phyloP scores from a whole-genome alignment of 805 yeast genomes.

The Limtongia smithiae region DNA sequence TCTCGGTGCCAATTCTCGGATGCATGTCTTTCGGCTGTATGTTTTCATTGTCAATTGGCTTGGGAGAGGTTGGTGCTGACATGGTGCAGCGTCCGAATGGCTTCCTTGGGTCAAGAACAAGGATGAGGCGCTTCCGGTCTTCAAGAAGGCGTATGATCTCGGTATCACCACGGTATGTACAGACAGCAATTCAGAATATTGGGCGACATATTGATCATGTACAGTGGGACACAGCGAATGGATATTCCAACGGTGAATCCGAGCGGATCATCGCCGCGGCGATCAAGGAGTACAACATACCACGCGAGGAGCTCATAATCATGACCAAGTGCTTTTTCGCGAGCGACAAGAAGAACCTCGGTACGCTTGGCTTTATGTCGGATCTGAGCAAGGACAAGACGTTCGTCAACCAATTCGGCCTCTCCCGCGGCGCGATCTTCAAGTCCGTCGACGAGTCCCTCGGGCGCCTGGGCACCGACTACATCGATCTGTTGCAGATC shows the following conservation, averaged over 20 bases:
- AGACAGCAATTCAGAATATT: too few species aligned
- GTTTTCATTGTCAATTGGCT: conserved; percentile 2
- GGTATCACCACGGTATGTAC: conserved; percentile 39
- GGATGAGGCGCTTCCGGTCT: conserved; percentile 2
- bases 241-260: conserved; percentile 44
- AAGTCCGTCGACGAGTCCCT: conserved; percentile 44
- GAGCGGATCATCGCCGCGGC: conserved; percentile 50
- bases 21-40: conserved; percentile 17
- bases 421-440: conserved; percentile 46
- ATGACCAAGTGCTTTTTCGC: conserved; percentile 43
- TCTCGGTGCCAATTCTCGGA: conserved; percentile 12
- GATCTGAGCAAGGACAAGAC: conserved; percentile 6
- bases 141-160: conserved; percentile 31
- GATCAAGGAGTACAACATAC: conserved; percentile 48
- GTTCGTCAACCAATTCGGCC: conserved; percentile 39
- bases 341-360: not conserved
- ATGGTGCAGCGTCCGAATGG: conserved; percentile 4
- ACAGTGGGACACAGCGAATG: conserved; percentile 42
- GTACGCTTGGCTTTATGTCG: not conserved
- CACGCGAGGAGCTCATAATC: conserved; percentile 53
- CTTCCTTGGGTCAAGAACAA: conserved; percentile 3
- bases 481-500: conserved; percentile 53
- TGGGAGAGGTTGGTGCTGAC: not conserved
- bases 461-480: conserved; percentile 43
- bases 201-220: too few species aligned